Base-by-base conservation (phyloP, 495 filamentous ascomycete species). In the Aspergillus indologenus region DNA sequence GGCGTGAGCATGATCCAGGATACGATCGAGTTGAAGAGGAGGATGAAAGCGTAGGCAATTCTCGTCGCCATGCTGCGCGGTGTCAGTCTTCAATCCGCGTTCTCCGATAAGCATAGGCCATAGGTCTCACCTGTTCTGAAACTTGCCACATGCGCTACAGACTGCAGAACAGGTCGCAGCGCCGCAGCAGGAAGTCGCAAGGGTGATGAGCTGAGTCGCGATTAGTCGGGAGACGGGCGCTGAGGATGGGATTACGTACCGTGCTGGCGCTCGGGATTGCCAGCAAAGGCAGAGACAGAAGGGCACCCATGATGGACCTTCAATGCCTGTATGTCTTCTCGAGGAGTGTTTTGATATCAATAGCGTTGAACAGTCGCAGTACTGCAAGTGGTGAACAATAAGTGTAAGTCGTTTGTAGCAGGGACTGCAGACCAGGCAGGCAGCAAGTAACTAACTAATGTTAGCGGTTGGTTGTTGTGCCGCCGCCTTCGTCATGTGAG, bases 1-100 rank as follows among this genome's bases (percentile, higher is more conserved):
- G 91, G 91, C 9, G 94, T 98, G 81, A 98, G 92, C 92, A 98
- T 96, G 34, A 98, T 89, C 94, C 94, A 98, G 26, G 95, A 93
- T 48, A 96, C 70, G 60, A 97, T 96, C 48, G 92, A 96, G 83
- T 98, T 98, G 76, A 96, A 73, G 61, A 98, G 83, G 55, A 98
- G 90, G 66, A 98, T 89, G 69, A 97, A 85, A 63, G 95, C 94
- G 75, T 98, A 98, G 68, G 90, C 92, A 74, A 98, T 96, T 77
- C 94, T 88, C 68, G 94, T 98, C 40, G 92, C 92, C 77, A 96
- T 92, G 72, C 91, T 96, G 64, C 22, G 46, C n/a, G 42, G 15
- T 14, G 53, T 70, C 60, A 73, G 61, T 46, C 18, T 17, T 21
- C 22, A 42, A 8, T 29, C 34, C 18, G 58, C 21, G 21, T 22